Percentiles rank a stretch among this genome's conserved stretches.
Evolutionary conservation across 306 rosid species (phyloP).

Genomic region (Quercus wislizeni): DNA sequence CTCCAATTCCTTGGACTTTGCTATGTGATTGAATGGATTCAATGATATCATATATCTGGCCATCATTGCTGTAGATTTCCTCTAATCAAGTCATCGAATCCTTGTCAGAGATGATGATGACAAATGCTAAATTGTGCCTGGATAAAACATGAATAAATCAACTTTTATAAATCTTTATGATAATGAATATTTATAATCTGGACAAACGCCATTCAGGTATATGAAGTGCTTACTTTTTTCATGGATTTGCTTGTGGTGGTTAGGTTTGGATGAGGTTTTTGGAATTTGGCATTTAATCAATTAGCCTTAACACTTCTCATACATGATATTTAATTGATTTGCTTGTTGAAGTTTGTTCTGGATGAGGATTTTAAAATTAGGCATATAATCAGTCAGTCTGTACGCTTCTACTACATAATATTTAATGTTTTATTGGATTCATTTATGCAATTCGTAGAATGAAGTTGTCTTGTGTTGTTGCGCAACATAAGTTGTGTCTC

Average conservation of each 20-base stretch:
- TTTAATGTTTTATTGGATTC: neutral
- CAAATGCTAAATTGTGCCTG: neutral
- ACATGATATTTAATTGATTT: neutral
- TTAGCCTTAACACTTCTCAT: too few relatives aligned
- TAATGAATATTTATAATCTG: neutral
- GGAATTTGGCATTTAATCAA: neutral
- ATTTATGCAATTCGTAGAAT: neutral
- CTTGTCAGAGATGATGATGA: neutral
- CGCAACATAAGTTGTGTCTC: neutral
- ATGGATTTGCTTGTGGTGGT: neutral
- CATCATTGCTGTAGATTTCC: neutral
- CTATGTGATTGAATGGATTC: neutral
- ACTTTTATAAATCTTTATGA: neutral
- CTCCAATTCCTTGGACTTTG: slow-evolving; percentile 4
- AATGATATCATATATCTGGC: neutral
- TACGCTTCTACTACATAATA: neutral
- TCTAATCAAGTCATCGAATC: neutral
- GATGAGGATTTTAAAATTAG: neutral
- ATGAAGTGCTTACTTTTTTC: neutral
- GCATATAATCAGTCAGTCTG: slow-evolving; percentile 1
- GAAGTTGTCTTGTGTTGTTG: neutral
- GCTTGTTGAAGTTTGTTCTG: neutral
- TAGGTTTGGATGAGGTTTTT: neutral
- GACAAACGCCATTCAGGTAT: neutral
- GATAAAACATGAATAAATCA: neutral